Percentiles rank a stretch among this genome's conserved stretches.
Conservation (phyloP, 441 rosid species). For the Populus hybrid region DNA sequence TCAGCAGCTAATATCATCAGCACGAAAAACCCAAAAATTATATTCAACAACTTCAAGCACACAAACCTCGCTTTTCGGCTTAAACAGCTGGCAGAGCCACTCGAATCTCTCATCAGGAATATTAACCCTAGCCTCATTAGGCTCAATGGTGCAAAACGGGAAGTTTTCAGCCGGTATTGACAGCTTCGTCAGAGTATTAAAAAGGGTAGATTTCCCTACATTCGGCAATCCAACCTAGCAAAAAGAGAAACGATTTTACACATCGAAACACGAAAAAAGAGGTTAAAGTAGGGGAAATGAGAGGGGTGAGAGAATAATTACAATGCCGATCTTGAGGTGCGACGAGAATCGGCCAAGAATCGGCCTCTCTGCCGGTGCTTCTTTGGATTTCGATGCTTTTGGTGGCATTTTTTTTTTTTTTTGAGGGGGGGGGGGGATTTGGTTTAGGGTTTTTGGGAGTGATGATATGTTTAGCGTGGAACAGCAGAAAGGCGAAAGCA, state of each 20-base stretch:
- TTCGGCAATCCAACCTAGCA: constrained; percentile 90
- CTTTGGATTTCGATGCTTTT: constrained; percentile 84
- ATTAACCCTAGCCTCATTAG: constrained; percentile 92
- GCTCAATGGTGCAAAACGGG: constrained; percentile 97
- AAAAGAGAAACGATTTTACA: background rate
- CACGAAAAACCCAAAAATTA: background rate
- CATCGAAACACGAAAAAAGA: background rate
- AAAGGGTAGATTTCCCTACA: constrained; percentile 96
- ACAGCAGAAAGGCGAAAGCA: background rate
- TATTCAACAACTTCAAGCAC: background rate
- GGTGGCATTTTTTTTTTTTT: constrained; percentile 64
- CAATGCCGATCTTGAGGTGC: constrained; percentile 99
- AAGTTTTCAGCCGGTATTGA: constrained; percentile 98
- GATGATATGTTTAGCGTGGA: background rate
- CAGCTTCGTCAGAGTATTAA: constrained; percentile 92
- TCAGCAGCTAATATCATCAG: background rate
- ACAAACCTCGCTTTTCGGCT: constrained; percentile 81
- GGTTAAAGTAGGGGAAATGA: background rate
- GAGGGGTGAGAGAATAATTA: constrained; percentile 21
- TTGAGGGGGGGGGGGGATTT: no score
- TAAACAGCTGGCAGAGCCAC: constrained; percentile 83
- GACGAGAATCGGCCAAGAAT: constrained; percentile 99
- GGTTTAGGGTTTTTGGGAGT: background rate
- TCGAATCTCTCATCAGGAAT: constrained; percentile 95
- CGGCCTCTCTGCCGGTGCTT: constrained; percentile 88